Evolutionary conservation across 2,329 filamentous ascomycete genomes (phyloP).

Genomic region (Thyridium curvatum): DNA sequence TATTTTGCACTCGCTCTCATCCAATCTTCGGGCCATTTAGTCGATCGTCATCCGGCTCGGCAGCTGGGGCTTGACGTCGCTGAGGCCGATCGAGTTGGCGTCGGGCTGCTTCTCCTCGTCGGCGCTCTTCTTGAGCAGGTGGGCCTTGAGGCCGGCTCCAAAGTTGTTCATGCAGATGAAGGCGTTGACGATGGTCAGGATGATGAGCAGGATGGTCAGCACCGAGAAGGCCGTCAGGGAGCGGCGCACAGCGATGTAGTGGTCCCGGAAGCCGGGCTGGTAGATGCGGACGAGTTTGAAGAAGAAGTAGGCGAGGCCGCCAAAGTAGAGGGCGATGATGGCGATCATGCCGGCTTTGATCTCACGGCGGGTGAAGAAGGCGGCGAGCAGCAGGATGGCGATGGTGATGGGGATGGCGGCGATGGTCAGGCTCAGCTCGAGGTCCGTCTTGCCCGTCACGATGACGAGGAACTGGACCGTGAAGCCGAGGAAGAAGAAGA

Average conservation of each 20-base stretch:
- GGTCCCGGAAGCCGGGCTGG: constrained; percentile 46
- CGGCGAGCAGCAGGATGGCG: constrained; percentile 76
- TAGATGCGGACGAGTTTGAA: constrained; percentile 99
- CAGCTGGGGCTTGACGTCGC: constrained; percentile 49
- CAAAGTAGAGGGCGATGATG: constrained; percentile 82
- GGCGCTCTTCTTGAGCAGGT: constrained; percentile 55
- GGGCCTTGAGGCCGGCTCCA: constrained; percentile 78
- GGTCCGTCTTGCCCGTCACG: constrained; percentile 60
- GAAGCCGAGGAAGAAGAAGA: constrained; percentile 99
- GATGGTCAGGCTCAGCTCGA: constrained; percentile 81
- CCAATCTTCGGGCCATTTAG: constrained; percentile 23
- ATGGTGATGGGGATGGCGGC: constrained; percentile 90
- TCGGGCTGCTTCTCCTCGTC: constrained; percentile 48
- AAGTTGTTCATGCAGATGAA: constrained; percentile 89
- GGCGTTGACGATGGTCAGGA: constrained; percentile 83
- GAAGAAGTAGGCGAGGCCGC: constrained; percentile 87
- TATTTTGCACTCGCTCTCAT: no score
- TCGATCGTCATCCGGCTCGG: constrained; percentile 58
- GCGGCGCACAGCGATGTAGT: constrained; percentile 74
- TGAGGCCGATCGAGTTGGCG: constrained; percentile 46
- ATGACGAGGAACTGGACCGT: constrained; percentile 97
- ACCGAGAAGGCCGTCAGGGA: constrained; percentile 91
- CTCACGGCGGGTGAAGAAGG: constrained; percentile 79
- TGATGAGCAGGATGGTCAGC: constrained; percentile 81
- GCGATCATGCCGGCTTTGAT: constrained; percentile 69